phyloP scores from a whole-genome alignment of 148 eudicot genomes.

The Rhododendron mucronatum region DNA sequence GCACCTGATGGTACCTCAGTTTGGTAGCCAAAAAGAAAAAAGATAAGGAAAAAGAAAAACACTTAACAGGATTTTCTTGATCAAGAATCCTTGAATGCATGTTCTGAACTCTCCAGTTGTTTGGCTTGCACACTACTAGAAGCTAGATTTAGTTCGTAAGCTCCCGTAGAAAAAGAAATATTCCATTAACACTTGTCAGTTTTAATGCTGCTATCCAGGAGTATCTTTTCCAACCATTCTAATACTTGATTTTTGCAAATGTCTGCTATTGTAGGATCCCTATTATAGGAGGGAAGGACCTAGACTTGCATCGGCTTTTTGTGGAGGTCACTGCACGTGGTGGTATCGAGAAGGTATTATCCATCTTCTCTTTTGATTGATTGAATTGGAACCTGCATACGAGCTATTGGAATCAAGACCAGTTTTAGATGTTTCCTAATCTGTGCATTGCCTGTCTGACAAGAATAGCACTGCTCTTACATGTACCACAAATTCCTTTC shows the following conservation, averaged over 20 bases:
- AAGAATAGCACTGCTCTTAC: background rate
- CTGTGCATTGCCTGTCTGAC: background rate
- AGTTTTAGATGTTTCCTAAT: background rate
- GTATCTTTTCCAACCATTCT: background rate
- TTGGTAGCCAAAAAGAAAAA: background rate
- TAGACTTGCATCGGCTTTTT: conserved; percentile 87
- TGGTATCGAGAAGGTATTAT: conserved; percentile 67
- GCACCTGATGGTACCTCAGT: background rate
- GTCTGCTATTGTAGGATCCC: conserved; percentile 62
- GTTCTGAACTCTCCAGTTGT: background rate
- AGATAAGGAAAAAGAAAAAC: background rate
- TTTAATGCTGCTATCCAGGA: background rate
- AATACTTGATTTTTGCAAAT: background rate
- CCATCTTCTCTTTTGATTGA: background rate
- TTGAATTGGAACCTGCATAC: background rate
- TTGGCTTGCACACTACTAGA: background rate
- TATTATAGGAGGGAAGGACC: conserved; percentile 79
- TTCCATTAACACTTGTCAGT: background rate
- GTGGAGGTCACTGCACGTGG: conserved; percentile 98
- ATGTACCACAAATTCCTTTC: background rate
- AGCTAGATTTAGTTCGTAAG: background rate
- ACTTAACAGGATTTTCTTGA: background rate
- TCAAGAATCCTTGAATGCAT: background rate
- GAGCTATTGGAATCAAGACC: background rate
- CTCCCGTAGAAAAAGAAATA: background rate